Conservation (phyloP, 106 monocot genomes). For the Chionographis japonica region DNA sequence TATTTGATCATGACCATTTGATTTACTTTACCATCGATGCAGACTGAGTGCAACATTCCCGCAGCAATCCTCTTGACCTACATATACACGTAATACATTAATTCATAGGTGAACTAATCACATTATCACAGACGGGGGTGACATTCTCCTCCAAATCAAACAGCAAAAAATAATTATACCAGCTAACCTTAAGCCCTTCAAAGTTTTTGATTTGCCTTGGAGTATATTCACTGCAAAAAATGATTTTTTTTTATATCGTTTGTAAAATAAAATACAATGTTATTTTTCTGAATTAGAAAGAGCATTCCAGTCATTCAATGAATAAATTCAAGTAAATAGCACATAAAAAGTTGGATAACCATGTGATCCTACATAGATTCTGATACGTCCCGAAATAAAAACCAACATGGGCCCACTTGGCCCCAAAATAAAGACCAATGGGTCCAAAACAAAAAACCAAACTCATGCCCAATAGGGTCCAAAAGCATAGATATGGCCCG, state of each 20-base stretch:
- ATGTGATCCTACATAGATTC: too few species aligned
- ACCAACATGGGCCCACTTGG: too few species aligned
- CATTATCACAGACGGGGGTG: not conserved
- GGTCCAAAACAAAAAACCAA: too few species aligned
- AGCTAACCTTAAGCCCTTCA: constrained; percentile 73
- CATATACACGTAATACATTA: constrained; percentile 7
- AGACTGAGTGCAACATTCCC: constrained; percentile 91
- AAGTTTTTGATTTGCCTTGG: constrained; percentile 90
- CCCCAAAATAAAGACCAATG: too few species aligned
- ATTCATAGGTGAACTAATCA: constrained; percentile 5
- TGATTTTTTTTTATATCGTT: constrained; percentile 56
- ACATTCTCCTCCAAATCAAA: not conserved
- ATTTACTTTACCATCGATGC: constrained; percentile 68
- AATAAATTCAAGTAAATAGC: not conserved
- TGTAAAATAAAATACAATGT: constrained; percentile 44
- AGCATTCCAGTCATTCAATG: not conserved
- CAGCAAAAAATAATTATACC: constrained; percentile 1
- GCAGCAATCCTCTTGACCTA: constrained; percentile 81
- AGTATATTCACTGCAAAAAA: constrained; percentile 97
- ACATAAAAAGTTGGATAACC: constrained; percentile 4
- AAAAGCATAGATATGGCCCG: too few species aligned
- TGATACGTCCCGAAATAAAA: too few species aligned
- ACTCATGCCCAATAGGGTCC: too few species aligned
- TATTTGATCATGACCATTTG: not conserved
- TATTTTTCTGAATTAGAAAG: constrained; percentile 6